Evolutionary conservation across 2,329 filamentous ascomycete genomes (phyloP), one percentile per base, ranked within the genome.

Genomic region (Ilyonectria robusta): DNA sequence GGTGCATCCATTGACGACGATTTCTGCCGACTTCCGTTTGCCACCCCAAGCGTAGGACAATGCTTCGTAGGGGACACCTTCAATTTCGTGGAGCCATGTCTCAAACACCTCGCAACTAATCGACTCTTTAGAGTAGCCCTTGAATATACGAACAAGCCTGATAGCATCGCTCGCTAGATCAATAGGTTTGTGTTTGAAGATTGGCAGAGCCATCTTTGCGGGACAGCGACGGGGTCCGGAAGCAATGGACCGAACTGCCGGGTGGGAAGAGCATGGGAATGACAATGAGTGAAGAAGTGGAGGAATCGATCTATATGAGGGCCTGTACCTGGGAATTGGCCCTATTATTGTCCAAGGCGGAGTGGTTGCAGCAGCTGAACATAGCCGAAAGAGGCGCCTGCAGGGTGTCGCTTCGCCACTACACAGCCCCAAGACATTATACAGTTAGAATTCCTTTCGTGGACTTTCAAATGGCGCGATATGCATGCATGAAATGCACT

Each of bases 41-140:
- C 4, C 3, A 0, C 21, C 69, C 69, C 69, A 71, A 0, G 26
- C 5, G 2, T 71, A 71, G 0, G 69, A 71, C 0, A 71, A n/a
- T 1, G 61, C 59, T 19, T 66, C 65, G 0, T 68, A 70, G 0
- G 61, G 19, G 0, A 66, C 40, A 42, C 40, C 40, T 17, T 42
- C 17, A 5, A 42, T 17, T 42, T 42, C 15, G n/a, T 42, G 40
- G 6, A 42, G n/a, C 5, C 6, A 42, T 3, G 40, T 42, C 8
- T 42, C 40, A n/a, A 42, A 42, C 15, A 42, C 6, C 17, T 42
- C 40, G 8, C 40, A 42, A 0, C 40, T 2, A 8, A 42, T 42
- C 17, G 40, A 8, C 17, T 42, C 40, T 2, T 7, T 3, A 4
- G 19, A 3, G 17, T n/a, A 42, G 2, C 40, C 40, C 40, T 42